Conservation (phyloP, 2,329 filamentous ascomycete species). For the Coniochaeta pulveracea region DNA sequence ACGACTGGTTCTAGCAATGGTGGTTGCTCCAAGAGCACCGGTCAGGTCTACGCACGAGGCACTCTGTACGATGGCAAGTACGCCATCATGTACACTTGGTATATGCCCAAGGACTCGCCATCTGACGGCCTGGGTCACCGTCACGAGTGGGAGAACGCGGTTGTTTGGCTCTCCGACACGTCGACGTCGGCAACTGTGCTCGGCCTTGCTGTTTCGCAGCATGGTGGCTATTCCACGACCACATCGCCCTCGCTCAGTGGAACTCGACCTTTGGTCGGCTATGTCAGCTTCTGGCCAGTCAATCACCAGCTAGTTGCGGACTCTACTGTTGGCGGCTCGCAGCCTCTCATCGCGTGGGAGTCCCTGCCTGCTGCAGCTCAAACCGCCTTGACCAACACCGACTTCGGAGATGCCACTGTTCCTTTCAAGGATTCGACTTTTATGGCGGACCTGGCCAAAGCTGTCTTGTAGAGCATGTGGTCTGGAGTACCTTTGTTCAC, state of each 20-base stretch:
- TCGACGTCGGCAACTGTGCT: conserved; percentile 16
- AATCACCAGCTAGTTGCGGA: conserved; percentile 25
- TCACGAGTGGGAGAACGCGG: conserved; percentile 23
- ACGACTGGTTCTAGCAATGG: conserved; percentile 14
- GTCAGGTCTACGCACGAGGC: conserved; percentile 22
- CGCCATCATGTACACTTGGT: conserved; percentile 23
- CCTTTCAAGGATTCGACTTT: conserved; percentile 22
- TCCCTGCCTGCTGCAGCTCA: conserved; percentile 19
- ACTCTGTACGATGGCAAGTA: conserved; percentile 15
- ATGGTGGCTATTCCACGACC: conserved; percentile 17
- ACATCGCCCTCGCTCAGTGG: conserved; percentile 14
- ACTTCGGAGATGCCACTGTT: conserved; percentile 27
- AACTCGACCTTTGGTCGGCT: conserved; percentile 18
- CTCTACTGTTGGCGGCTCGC: conserved; percentile 19
- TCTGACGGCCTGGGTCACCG: conserved; percentile 21
- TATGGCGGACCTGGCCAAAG: not conserved
- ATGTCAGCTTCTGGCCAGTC: conserved; percentile 18
- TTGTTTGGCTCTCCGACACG: conserved; percentile 20
- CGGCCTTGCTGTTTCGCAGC: conserved; percentile 18
- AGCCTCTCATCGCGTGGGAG: conserved; percentile 29
- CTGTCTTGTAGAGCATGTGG: not conserved
- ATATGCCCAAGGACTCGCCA: conserved; percentile 29
- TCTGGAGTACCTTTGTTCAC: not conserved
- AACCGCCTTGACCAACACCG: conserved; percentile 20
- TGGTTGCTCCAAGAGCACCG: conserved; percentile 17